Conservation (phyloP, 306 rosid genomes). For the Malus orientalis region DNA sequence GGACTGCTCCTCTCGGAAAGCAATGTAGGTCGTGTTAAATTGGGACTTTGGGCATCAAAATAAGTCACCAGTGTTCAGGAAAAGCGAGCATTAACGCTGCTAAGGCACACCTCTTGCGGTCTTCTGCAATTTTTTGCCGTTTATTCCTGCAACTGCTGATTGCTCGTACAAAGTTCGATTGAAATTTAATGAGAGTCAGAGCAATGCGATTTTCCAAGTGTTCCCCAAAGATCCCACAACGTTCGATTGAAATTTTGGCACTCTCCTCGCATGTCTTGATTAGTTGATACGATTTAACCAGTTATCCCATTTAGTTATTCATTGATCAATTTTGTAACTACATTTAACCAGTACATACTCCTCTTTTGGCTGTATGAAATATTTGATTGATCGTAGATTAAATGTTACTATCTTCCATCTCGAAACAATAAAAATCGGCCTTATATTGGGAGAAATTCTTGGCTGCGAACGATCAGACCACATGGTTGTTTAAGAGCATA, state of each 20-base stretch:
- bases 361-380: too few species aligned
- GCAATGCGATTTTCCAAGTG: constrained; percentile 13
- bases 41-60: constrained; percentile 2
- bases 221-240: constrained; percentile 1
- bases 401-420: too few species aligned
- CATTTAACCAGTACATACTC: too few species aligned
- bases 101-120: constrained; percentile 1
- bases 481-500: too few species aligned
- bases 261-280: neutral
- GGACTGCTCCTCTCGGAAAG: constrained; percentile 44
- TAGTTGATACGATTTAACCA: neutral
- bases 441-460: too few species aligned
- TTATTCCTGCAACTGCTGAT: neutral
- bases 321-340: neutral
- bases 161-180: neutral
- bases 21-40: constrained; percentile 33
- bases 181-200: neutral
- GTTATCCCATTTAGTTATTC: neutral
- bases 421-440: too few species aligned
- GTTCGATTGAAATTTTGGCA: constrained; percentile 20
- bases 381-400: too few species aligned
- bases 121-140: neutral
- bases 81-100: constrained; percentile 11
- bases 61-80: neutral
- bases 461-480: accelerated